Percentiles rank a stretch among this genome's conserved stretches.
phyloP scores from a whole-genome alignment of 2,329 filamentous ascomycete species.

The Fusarium sp. region DNA sequence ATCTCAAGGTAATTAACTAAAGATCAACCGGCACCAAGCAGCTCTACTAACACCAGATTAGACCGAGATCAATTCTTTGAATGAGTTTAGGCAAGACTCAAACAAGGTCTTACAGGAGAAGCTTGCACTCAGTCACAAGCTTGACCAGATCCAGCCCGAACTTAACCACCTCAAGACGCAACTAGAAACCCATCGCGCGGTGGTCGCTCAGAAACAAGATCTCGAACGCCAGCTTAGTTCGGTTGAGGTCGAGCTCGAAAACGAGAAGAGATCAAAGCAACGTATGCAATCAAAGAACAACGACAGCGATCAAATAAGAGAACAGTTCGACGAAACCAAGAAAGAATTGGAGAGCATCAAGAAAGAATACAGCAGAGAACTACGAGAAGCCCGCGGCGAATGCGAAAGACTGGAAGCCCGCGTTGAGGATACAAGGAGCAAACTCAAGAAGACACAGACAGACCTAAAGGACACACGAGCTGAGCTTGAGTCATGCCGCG shows the following conservation, averaged over 20 bases:
- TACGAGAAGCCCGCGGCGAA: conserved; percentile 72
- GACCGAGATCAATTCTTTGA: conserved; percentile 79
- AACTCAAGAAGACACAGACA: conserved; percentile 76
- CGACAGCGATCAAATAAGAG: conserved; percentile 59
- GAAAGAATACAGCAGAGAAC: conserved; percentile 65
- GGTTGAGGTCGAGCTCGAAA: conserved; percentile 84
- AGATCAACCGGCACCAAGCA: too few relatives aligned
- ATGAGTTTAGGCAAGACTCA: conserved; percentile 75
- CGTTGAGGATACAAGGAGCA: conserved; percentile 70
- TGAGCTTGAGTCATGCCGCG: conserved; percentile 57
- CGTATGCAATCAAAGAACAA: conserved; percentile 51
- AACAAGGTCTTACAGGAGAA: conserved; percentile 75
- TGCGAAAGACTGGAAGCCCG: conserved; percentile 77
- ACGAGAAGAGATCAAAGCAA: conserved; percentile 69
- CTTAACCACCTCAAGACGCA: conserved; percentile 69
- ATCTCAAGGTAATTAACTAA: conserved; percentile 58
- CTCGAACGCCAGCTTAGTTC: conserved; percentile 83
- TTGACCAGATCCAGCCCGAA: conserved; percentile 67
- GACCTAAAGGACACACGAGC: conserved; percentile 75
- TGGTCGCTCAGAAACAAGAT: conserved; percentile 82
- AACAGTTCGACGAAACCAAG: conserved; percentile 55
- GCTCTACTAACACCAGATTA: conserved; percentile 52
- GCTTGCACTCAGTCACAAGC: conserved; percentile 64
- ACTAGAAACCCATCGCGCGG: conserved; percentile 71
- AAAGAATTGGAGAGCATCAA: conserved; percentile 62